Percentiles rank a stretch among this genome's conserved stretches.
Evolutionary conservation across 2,329 filamentous ascomycete species (phyloP).

Genomic region (Zopfia rhizophila): DNA sequence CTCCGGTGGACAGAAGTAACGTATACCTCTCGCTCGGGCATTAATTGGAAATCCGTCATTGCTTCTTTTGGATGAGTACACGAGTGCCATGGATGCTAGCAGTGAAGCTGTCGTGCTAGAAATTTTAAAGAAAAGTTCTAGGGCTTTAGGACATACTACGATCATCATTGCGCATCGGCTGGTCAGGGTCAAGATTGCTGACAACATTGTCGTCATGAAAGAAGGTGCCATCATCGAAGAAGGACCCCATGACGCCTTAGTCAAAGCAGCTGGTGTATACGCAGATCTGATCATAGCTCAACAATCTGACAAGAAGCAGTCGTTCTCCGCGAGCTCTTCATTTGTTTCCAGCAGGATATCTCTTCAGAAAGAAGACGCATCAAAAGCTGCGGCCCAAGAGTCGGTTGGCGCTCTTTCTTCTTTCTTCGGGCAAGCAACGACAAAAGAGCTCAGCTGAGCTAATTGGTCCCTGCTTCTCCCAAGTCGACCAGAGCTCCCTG

Average conservation of each 20-base stretch:
- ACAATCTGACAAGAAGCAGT: slow-evolving; percentile 43
- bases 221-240: slow-evolving; percentile 44
- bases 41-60: slow-evolving; percentile 45
- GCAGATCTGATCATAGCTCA: slow-evolving; percentile 47
- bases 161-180: slow-evolving; percentile 51
- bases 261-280: slow-evolving; percentile 42
- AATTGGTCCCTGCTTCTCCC: slow-evolving; percentile 39
- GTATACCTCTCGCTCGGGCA: slow-evolving; percentile 50
- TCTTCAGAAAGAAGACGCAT: slow-evolving; percentile 24
- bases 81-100: slow-evolving; percentile 46
- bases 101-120: slow-evolving; percentile 46
- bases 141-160: slow-evolving; percentile 40
- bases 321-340: slow-evolving; percentile 33
- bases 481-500: slow-evolving; percentile 51
- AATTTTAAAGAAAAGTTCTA: slow-evolving; percentile 42
- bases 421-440: slow-evolving; percentile 2
- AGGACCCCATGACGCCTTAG: slow-evolving; percentile 43
- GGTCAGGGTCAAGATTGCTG: slow-evolving; percentile 49
- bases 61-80: slow-evolving; percentile 50
- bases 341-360: slow-evolving; percentile 27
- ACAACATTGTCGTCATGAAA: slow-evolving; percentile 50
- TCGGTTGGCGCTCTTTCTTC: background rate
- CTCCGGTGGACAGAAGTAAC: slow-evolving; percentile 52
- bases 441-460: slow-evolving; percentile 30
- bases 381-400: background rate